Conservation (phyloP, 2,329 filamentous ascomycete species). For the Cucurbitaria berberidis region DNA sequence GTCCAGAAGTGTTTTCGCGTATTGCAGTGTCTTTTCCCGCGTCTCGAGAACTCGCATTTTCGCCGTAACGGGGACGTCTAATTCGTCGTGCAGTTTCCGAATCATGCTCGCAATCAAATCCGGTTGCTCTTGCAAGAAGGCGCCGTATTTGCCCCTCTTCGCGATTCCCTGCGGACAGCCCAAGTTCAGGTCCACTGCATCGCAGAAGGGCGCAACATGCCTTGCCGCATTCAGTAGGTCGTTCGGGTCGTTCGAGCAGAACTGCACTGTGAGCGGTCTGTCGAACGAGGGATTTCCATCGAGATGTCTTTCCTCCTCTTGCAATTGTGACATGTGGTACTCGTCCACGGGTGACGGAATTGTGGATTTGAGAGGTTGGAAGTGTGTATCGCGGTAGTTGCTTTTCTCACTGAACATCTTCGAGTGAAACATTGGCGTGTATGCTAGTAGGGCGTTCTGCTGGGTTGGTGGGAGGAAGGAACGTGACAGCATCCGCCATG, state of each 20-base stretch:
- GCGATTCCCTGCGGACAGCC: conserved; percentile 97
- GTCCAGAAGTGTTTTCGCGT: conserved; percentile 83
- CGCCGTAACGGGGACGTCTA: conserved; percentile 86
- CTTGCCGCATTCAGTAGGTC: conserved; percentile 79
- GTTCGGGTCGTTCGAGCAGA: conserved; percentile 89
- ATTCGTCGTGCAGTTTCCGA: conserved; percentile 76
- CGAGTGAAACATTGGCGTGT: conserved; percentile 96
- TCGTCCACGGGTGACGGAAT: conserved; percentile 44
- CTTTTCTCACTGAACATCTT: conserved; percentile 80
- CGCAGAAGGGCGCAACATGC: conserved; percentile 83
- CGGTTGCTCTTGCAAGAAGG: conserved; percentile 94
- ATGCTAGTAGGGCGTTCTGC: conserved; percentile 72
- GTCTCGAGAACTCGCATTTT: conserved; percentile 93
- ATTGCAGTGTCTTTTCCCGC: conserved; percentile 82
- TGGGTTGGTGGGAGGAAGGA: conserved; percentile 77
- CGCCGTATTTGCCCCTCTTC: conserved; percentile 85
- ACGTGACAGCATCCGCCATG: conserved; percentile 94
- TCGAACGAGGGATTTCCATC: conserved; percentile 88
- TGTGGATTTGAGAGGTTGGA: conserved; percentile 67
- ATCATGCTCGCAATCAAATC: conserved; percentile 82
- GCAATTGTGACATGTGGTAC: conserved; percentile 43
- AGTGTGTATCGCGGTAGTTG: conserved; percentile 79
- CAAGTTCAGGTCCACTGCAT: conserved; percentile 93
- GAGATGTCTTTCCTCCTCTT: conserved; percentile 54
- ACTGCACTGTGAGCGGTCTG: conserved; percentile 92